Evolutionary conservation across 768 basidiomycete species (phyloP), one percentile per base, ranked within the genome.

Genomic region (Tricholoma sp.): DNA sequence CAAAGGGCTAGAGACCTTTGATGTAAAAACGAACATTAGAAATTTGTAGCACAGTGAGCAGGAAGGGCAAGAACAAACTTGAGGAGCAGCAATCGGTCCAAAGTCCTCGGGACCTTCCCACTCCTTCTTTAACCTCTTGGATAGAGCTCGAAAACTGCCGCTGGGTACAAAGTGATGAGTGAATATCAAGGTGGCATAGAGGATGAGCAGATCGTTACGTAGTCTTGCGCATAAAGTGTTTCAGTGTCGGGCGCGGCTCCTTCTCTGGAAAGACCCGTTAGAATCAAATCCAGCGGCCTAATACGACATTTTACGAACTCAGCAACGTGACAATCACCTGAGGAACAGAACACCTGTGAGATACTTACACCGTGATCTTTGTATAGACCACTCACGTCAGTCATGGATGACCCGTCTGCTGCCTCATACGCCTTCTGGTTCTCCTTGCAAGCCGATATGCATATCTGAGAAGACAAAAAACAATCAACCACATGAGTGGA

Each of bases 381-480:
- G 33, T 13, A 6, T 31, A 51, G 11, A 6, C 7, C 15, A 4
- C 37, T 47, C 33, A 54, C 53, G 17, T 29, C 11, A 13, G 44
- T 54, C 41, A 54, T 47, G 8, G 53, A 54, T 17, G n/a, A 17
- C 10, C 53, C 53, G 11, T 54, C 53, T 34, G 20, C 42, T 24
- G 44, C 33, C 33, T 54, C 53, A 36, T 18, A 54, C 4, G 53
- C 36, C 15, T 20, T 18, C 42, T 54, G 42, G 18, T 18, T 4
- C 15, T 54, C 44, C 20, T 54, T 54, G 28, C 53, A 54, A 10
- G 53, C 42, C 4, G 53, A 54, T 1, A 54, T 44, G 15, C 53
- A 54, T 17, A 54, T 45, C 53, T 45, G 36, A 15, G 4, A 15
- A 1, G 15, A 6, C 45, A 12, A n/a, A n/a, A n/a, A n/a, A n/a